Evolutionary conservation across 345 rosid genomes (phyloP).

Genomic region (Brassica incana): DNA sequence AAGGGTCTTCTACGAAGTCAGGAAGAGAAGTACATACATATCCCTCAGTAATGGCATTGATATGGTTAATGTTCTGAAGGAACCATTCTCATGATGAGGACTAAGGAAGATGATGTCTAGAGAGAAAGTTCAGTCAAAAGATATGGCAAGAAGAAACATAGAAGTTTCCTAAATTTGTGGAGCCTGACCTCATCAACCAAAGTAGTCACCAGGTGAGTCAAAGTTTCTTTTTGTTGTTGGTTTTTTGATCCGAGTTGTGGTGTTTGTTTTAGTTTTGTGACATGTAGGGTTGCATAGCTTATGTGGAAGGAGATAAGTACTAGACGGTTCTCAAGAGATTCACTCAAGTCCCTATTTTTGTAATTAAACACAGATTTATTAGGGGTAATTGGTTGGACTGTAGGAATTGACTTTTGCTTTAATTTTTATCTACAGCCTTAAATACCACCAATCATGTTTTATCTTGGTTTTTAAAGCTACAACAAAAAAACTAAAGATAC

Average conservation of each 20-base stretch:
- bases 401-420: too few species aligned
- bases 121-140: constrained; percentile 47
- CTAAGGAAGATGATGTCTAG: constrained; percentile 22
- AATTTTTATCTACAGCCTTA: too few species aligned
- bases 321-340: constrained; percentile 68
- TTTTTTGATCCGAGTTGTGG: constrained; percentile 13
- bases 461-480: too few species aligned
- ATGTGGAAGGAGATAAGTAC: constrained; percentile 83
- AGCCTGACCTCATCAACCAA: constrained; percentile 72
- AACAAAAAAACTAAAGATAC: too few species aligned
- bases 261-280: constrained; percentile 18
- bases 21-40: background rate
- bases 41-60: constrained; percentile 66
- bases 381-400: too few species aligned
- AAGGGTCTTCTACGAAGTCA: constrained; percentile 32
- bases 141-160: background rate
- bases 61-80: constrained; percentile 10
- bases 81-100: constrained; percentile 17
- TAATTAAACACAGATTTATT: too few species aligned
- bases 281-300: constrained; percentile 85
- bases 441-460: too few species aligned
- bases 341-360: constrained; percentile 46
- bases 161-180: constrained; percentile 60
- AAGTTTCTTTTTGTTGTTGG: background rate
- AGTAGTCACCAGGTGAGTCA: constrained; percentile 84